These are phyloP conservation scores for Peronosclerospora sorghi DNA, from an alignment of 352 stramenopile genomes.

Conservation along the genomic window DNA sequence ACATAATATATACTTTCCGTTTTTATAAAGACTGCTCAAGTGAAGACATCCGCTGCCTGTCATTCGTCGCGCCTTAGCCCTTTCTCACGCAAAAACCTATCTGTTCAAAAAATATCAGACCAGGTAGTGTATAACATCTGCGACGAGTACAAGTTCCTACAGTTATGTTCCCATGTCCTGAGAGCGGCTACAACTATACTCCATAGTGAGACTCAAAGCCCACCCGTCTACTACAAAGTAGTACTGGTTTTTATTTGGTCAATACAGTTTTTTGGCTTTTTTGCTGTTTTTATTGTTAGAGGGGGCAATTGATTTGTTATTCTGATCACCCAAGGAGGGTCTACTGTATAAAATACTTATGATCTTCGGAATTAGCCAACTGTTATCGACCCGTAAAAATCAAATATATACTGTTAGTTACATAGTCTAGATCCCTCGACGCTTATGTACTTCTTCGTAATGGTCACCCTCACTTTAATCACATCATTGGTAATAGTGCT, in stretches of 20 bases:
- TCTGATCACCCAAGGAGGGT: constrained; percentile 81
- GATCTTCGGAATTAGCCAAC: constrained; percentile 87
- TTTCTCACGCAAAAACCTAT: no score
- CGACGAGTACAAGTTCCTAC: no score
- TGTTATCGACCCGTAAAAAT: constrained; percentile 85
- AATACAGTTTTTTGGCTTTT: not conserved
- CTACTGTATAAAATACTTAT: constrained; percentile 86
- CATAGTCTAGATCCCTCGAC: not conserved
- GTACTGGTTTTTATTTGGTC: constrained; percentile 36
- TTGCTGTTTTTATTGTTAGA: constrained; percentile 5
- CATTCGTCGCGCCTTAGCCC: no score
- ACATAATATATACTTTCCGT: no score
- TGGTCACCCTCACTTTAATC: constrained; percentile 57
- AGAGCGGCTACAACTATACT: constrained; percentile 84
- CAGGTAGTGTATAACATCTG: no score
- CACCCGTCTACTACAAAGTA: constrained; percentile 75
- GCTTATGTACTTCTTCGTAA: constrained; percentile 1
- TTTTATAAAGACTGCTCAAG: no score
- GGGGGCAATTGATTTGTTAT: constrained; percentile 83
- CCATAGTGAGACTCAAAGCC: constrained; percentile 80
- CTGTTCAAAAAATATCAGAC: no score
- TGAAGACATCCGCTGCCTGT: no score
- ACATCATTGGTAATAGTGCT: constrained; percentile 73
- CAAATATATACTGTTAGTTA: constrained; percentile 26
- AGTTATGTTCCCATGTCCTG: constrained; percentile 79